Evolutionary conservation across 768 basidiomycete species (phyloP), one percentile per base, ranked within the genome.

Genomic region (Pleurotus djamor): DNA sequence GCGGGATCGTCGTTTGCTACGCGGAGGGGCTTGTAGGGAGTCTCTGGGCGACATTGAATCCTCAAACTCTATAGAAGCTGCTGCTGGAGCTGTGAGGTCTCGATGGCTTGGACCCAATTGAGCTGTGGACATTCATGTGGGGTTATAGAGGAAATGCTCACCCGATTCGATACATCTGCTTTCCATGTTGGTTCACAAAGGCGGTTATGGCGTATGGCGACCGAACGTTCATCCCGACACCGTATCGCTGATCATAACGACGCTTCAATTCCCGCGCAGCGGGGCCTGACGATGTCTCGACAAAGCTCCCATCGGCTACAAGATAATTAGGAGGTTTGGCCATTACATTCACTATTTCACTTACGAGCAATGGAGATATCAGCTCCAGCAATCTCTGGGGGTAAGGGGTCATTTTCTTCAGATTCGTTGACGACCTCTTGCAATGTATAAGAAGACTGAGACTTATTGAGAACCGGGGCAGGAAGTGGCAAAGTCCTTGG

Each of bases 191-290:
- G 68, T 91, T 92, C 50, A 89, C 81, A 65, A 90, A 86, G 6
- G 87, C 86, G n/a, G 91, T 92, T 65, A 92, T 90, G 41, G 85
- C 85, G 68, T 87, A 94, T 2, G 92, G 91, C 10, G 91, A 92
- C 34, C 88, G 84, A 9, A 86, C 77, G 60, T 84, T 78, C 65
- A 81, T 79, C 13, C 83, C 81, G 34, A 93, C 88, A 10, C 90
- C 87, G 37, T 85, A 70, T 45, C 80, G 74, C 52, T 85, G 82
- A 69, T 94, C 92, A 66, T 88, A 91, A 33, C 83, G 79, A 65
- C 80, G 79, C 79, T 94, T 94, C 57, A 94, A 76, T 64, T 90
- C 89, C 43, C 84, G 83, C 10, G 91, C 91, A 33, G 88, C 90
- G 12, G 80, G 77, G 2, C 86, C 90, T 54, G 87, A 91, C 4